These are phyloP conservation scores for Ceratobasidium sp. DNA, from an alignment of 1,284 basidiomycete species.

Conservation along the genomic window DNA sequence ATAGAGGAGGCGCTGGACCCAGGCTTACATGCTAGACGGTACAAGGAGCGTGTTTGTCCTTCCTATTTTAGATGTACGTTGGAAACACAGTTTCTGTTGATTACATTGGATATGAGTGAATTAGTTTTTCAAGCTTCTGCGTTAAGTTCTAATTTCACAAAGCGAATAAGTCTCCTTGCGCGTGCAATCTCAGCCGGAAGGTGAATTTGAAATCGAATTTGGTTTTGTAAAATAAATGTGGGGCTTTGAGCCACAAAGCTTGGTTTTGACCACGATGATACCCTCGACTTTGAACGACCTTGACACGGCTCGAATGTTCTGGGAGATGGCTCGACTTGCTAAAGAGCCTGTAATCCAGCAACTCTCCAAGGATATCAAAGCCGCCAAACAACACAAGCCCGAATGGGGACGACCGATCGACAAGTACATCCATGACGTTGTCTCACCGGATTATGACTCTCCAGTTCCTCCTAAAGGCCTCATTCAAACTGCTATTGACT, in stretches of 20 bases:
- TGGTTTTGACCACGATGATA: neutral
- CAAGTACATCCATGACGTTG: neutral
- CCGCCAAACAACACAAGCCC: slow-evolving; percentile 1
- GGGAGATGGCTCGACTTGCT: neutral
- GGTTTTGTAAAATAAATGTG: too few relatives aligned
- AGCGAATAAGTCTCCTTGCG: too few relatives aligned
- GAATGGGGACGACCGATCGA: slow-evolving; percentile 21
- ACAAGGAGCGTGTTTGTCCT: too few relatives aligned
- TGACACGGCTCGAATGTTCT: neutral
- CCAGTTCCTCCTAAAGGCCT: neutral
- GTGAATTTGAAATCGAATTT: too few relatives aligned
- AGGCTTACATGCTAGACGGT: too few relatives aligned
- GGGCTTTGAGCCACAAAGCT: too few relatives aligned
- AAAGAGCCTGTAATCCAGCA: neutral
- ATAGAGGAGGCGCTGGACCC: too few relatives aligned
- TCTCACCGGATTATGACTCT: neutral
- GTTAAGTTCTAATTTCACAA: too few relatives aligned
- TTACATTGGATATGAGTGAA: neutral
- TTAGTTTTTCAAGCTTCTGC: neutral
- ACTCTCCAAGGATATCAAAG: neutral
- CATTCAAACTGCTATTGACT: neutral
- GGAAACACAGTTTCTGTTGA: too few relatives aligned
- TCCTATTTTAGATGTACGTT: too few relatives aligned
- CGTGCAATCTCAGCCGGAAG: too few relatives aligned
- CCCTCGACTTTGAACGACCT: neutral